These are phyloP conservation scores for Microthyrium microscopicum DNA, from an alignment of 2,329 filamentous ascomycete species.

Conservation along the genomic window DNA sequence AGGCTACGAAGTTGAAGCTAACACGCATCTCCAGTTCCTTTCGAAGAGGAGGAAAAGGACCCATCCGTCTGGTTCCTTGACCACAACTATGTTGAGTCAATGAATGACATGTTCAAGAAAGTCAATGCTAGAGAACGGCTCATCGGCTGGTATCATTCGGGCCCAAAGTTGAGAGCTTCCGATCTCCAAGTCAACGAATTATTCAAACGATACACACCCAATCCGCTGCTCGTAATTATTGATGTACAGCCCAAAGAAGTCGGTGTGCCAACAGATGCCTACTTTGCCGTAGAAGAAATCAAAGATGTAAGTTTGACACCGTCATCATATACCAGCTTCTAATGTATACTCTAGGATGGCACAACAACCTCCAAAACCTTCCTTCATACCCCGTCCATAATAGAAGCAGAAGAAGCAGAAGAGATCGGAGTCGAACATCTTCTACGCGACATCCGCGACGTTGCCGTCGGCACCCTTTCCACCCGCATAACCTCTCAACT, in stretches of 20 bases:
- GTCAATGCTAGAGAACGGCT: slow-evolving; percentile 98
- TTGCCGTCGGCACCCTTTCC: slow-evolving; percentile 89
- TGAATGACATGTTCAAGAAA: slow-evolving; percentile 99
- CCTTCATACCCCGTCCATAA: slow-evolving; percentile 93
- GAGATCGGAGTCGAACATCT: slow-evolving; percentile 98
- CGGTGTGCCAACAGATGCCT: slow-evolving; percentile 92
- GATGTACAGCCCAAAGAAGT: slow-evolving; percentile 97
- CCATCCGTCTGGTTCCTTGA: slow-evolving; percentile 98
- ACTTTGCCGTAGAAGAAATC: slow-evolving; percentile 98
- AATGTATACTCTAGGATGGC: slow-evolving; percentile 80
- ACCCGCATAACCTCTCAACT: slow-evolving; percentile 95
- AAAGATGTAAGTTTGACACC: slow-evolving; percentile 61
- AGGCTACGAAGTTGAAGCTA: slow-evolving; percentile 9
- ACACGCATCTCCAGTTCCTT: slow-evolving; percentile 88
- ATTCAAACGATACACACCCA: slow-evolving; percentile 97
- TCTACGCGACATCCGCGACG: slow-evolving; percentile 92
- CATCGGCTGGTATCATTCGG: slow-evolving; percentile 99
- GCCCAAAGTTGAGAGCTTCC: slow-evolving; percentile 87
- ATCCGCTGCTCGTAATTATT: slow-evolving; percentile 91
- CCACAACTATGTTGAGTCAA: slow-evolving; percentile 97
- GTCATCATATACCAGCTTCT: not conserved
- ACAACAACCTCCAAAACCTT: slow-evolving; percentile 95
- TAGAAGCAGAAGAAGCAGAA: slow-evolving; percentile 96
- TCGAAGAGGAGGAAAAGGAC: slow-evolving; percentile 97
- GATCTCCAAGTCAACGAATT: slow-evolving; percentile 99